Base-by-base conservation (phyloP, 228 moss, liverwort and hornwort species). In the Sphagnum magellanicum region DNA sequence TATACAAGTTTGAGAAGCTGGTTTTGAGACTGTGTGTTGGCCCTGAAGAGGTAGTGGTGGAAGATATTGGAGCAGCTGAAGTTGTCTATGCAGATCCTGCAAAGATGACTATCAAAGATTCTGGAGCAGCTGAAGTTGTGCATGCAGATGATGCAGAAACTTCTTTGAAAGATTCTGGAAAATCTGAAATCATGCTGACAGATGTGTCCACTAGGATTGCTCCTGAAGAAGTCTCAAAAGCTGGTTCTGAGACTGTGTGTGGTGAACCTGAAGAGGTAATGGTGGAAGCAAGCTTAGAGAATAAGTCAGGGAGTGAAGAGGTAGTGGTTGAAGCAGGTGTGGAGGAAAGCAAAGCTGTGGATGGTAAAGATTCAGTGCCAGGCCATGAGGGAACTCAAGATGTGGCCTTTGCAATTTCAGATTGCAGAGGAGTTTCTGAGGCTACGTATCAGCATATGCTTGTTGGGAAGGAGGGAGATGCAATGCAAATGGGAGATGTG, bases 1-100 rank as follows among this genome's bases (percentile, higher is more conserved):
- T 67, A 15, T 70, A 46, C 74, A 76, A 59, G 86, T 80, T 80
- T 65, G 70, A 53, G 76, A 80, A 55, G 76, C 76, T 55, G 0
- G 32, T 75, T 55, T 63, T 60, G 53, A 68, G 51, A 49, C 66
- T 59, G 16, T 66, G 55, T 47, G 50, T 70, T 5, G 64, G 74
- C 62, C 78, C 72, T 50, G 72, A 14, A 61, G 75, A 58, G 11
- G 60, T 58, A 63, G 64, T 48, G 32, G 67, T 77, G 5, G 70
- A 70, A 70, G 74, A 76, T 68, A 63, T 53, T 52, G 73, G 32
- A 32, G 73, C 75, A 48, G 73, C 76, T 55, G 66, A 63, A 59
- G 70, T 53, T 47, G 70, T 58, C 16, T 68, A 53, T 47, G 50
- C 68, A 6, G 63, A 75, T 62, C 79, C 75, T 51, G 73, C 16